A percentile compares a stretch with the other conserved stretches of the same genome.
phyloP scores from a whole-genome alignment of 495 filamentous ascomycete species.

The Daldinia childiae region DNA sequence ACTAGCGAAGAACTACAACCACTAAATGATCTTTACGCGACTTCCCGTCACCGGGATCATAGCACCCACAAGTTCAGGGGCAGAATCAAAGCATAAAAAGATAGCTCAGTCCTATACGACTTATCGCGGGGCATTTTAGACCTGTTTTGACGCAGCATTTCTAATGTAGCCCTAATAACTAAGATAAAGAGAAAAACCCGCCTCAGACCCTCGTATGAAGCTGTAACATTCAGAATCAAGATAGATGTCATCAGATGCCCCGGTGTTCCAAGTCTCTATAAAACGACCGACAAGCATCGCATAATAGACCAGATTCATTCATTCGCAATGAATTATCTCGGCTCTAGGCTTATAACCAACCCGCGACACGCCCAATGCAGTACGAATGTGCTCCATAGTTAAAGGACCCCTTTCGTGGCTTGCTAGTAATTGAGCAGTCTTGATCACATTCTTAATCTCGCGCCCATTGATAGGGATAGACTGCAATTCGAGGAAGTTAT shows the following conservation, averaged over 20 bases:
- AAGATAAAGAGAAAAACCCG: no score
- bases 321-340: not conserved
- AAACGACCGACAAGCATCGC: not conserved
- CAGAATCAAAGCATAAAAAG: no score
- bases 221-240: not conserved
- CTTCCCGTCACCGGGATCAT: no score
- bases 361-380: constrained; percentile 30
- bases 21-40: no score
- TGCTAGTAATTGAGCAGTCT: constrained; percentile 56
- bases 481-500: constrained; percentile 50
- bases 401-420: constrained; percentile 30
- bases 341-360: constrained; percentile 1
- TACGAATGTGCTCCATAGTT: constrained; percentile 31
- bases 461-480: constrained; percentile 52
- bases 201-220: no score
- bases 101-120: no score
- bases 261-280: not conserved
- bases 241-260: not conserved
- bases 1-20: no score
- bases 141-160: no score
- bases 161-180: no score
- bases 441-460: constrained; percentile 65
- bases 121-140: no score
- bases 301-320: not conserved
- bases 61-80: no score